Base-by-base conservation (phyloP, 305 asterid genomes). In the Andrographis paniculata region DNA sequence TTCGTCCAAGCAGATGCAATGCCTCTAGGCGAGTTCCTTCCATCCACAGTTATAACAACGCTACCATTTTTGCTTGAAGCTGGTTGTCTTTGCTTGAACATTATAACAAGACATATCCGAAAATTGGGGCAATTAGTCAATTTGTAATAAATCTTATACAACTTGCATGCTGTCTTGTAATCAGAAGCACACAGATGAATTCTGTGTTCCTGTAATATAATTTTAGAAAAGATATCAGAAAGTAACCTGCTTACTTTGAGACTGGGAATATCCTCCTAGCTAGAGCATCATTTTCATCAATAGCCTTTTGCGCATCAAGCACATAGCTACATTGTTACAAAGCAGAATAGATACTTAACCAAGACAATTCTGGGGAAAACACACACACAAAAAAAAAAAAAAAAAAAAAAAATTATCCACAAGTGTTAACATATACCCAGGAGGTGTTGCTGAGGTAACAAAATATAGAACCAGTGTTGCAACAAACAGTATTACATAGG, bases 1-100 rank as follows among this genome's bases (percentile, higher is more conserved):
- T 86, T 83, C 61, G 94, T 68, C 99, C 99, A 91, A 47, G 87
- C 72, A 45, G 82, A 67, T 43, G 78, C 65, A 62, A 76, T 76
- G 55, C 74, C 75, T 53, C 72, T 70, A 35, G 59, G 69, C 58
- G 66, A 60, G 69, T 56, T 71, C 69, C 70, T 72, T 52, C 78
- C 82, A 52, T 80, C 95, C 54, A 86, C 74, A 22, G 74, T 66
- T 72, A 91, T 70, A 45, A 64, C 68, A 49, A 86, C 80, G 64
- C 64, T 75, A 35, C 84, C 89, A 66, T 75, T 80, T 67, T 80
- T 83, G 94, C 94, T 86, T 66, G 95, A 73, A 68, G 94, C 96
- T 47, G 96, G 87, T 62, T 84, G 96, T 75, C 96, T 86, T 89
- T 82, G 78, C 93, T 85, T 82, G 77, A 80, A 68, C 94, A 72